Base-by-base conservation (phyloP, 768 basidiomycete genomes). In the Lentinula sp. region DNA sequence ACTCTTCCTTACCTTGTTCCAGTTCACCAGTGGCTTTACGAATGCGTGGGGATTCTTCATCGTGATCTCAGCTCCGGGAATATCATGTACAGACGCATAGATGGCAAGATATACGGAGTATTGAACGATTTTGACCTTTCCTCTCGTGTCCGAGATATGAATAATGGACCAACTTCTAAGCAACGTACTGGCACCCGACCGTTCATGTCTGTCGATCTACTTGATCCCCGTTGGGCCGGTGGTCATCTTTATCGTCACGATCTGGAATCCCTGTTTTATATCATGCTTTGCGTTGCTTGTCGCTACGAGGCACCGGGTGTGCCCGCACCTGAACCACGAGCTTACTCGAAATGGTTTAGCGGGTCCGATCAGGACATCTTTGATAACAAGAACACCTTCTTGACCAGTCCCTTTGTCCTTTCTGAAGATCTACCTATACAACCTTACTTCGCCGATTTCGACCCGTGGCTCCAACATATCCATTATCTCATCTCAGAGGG, bases 21-120 rank as follows among this genome's bases (percentile, higher is more conserved):
- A 65, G 64, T 41, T 16, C 55, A 65, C 23, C 46, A 45, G 20
- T 51, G 46, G 63, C 50, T 60, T 8, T 60, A 60, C 43, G 51
- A 64, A 28, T 13, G 55, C 20, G 39, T 18, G 12, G 37, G 48
- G 1, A 65, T 65, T 35, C 56, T 62, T 6, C 65, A 66, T 59
- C 64, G 61, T 28, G 65, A 66, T 43, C 62, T 66, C 33, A 65
- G 65, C 37, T 23, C 43, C 6, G 55, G 46, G 13, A 66, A 66
- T 28, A 51, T 66, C 41, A 64, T 65, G 64, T 16, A 37, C 51
- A 13, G 64, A 48, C 57, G 64, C 4, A n/a, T 43, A 41, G 52
- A 69, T 55, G 41, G 57, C 61, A 50, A 64, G 35, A 23, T 52
- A 45, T 59, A 60, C 32, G 58, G 62, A 50, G 64, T 64, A 3